A percentile compares a stretch with the other conserved stretches of the same genome.
These are phyloP conservation scores for Aspergillus sclerotialis DNA, from an alignment of 2,329 filamentous ascomycete genomes.

Conservation along the genomic window DNA sequence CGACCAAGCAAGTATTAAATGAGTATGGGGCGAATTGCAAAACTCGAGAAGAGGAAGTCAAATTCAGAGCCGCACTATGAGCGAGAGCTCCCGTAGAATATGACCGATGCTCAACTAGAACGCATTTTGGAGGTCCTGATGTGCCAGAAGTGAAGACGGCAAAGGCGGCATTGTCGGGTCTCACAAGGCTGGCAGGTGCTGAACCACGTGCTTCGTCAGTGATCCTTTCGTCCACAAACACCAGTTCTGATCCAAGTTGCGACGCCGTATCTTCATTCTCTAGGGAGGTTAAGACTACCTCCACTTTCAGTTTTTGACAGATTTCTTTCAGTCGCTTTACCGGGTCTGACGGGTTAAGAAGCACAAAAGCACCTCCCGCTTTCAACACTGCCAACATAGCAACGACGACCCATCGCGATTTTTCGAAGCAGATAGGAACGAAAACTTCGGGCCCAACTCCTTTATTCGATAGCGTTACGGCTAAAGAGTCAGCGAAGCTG, in stretches of 20 bases:
- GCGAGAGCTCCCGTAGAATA: conserved; percentile 44
- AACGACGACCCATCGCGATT: conserved; percentile 5
- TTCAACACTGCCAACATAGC: conserved; percentile 7
- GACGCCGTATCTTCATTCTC: neutral
- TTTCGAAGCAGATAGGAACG: conserved; percentile 7
- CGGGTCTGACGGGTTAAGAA: conserved; percentile 7
- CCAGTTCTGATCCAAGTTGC: neutral
- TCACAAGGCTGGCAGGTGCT: neutral
- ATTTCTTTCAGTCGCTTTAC: conserved; percentile 8
- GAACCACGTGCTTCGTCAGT: neutral
- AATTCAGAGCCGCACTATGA: conserved; percentile 39
- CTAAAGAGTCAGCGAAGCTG: conserved; percentile 16
- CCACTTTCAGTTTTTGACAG: conserved; percentile 3
- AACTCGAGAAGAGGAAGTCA: conserved; percentile 34
- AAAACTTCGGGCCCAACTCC: conserved; percentile 10
- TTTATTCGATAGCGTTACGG: conserved; percentile 17
- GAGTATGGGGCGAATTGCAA: conserved; percentile 39
- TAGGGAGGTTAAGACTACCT: conserved; percentile 3
- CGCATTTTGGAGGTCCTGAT: conserved; percentile 46
- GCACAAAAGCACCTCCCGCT: conserved; percentile 8
- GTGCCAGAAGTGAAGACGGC: conserved; percentile 50
- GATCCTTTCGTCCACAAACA: neutral
- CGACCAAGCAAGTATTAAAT: conserved; percentile 38
- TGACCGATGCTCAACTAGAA: conserved; percentile 51
- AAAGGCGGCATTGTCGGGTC: conserved; percentile 27